phyloP scores from a whole-genome alignment of 1,284 basidiomycete genomes.

The Ceratobasidium papillatum region DNA sequence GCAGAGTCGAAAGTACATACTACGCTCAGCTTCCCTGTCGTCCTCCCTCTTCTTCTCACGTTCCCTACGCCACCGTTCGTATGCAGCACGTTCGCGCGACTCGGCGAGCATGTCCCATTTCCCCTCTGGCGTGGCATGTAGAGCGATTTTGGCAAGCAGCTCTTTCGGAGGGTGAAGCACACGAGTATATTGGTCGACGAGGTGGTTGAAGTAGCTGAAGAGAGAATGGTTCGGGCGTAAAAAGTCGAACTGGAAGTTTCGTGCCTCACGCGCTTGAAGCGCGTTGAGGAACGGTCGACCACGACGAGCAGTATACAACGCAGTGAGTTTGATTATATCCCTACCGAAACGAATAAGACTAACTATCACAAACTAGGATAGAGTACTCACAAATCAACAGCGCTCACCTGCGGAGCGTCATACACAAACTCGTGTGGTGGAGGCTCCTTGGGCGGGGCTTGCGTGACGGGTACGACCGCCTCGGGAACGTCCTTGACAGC shows the following conservation, averaged over 20 bases:
- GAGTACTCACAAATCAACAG: conserved; percentile 83
- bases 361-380: conserved; percentile 41
- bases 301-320: conserved; percentile 92
- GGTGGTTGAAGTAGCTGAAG: conserved; percentile 95
- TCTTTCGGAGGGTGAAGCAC: conserved; percentile 86
- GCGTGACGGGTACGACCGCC: conserved; percentile 34
- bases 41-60: conserved; percentile 87
- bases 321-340: conserved; percentile 92
- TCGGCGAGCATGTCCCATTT: conserved; percentile 83
- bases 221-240: conserved; percentile 94
- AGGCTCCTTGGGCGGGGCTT: conserved; percentile 69
- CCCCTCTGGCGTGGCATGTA: conserved; percentile 61
- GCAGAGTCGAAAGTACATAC: conserved; percentile 57
- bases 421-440: conserved; percentile 85
- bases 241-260: conserved; percentile 99
- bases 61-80: conserved; percentile 86
- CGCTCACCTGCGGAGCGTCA: conserved; percentile 88
- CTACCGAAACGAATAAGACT: conserved; percentile 54
- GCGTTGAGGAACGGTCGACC: conserved; percentile 88
- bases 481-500: conserved; percentile 53
- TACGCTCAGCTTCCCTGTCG: conserved; percentile 87
- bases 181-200: conserved; percentile 96
- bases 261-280: conserved; percentile 87
- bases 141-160: conserved; percentile 73
- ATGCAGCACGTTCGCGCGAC: conserved; percentile 82